These are phyloP conservation scores for Antrodiella citrinella DNA, from an alignment of 768 basidiomycete species.

Conservation along the genomic window DNA sequence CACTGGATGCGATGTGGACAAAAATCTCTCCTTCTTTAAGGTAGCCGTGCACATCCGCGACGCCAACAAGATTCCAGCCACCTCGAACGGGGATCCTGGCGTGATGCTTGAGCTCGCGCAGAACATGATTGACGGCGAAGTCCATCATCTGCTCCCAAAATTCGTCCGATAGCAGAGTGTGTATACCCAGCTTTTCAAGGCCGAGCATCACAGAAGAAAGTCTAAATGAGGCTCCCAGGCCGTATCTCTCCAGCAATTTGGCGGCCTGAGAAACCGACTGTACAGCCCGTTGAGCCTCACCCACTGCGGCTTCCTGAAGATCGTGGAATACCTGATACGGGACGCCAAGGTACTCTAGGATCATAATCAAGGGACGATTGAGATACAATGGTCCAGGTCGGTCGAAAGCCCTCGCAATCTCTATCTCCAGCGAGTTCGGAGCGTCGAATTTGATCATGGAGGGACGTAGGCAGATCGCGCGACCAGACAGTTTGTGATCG, in stretches of 20 bases:
- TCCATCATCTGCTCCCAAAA: slow-evolving; percentile 49
- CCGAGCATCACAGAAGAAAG: slow-evolving; percentile 43
- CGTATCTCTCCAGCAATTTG: slow-evolving; percentile 43
- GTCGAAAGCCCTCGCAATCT: slow-evolving; percentile 61
- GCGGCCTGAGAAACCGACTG: slow-evolving; percentile 37
- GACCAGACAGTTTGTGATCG: slow-evolving; percentile 42
- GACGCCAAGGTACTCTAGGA: slow-evolving; percentile 52
- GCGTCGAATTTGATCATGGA: slow-evolving; percentile 68
- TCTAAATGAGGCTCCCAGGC: slow-evolving; percentile 50
- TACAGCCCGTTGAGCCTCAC: slow-evolving; percentile 35
- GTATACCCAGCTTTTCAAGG: slow-evolving; percentile 40
- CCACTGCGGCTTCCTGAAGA: slow-evolving; percentile 46
- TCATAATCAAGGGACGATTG: slow-evolving; percentile 63
- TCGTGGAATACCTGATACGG: slow-evolving; percentile 42
- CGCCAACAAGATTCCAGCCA: slow-evolving; percentile 63
- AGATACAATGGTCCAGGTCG: slow-evolving; percentile 46
- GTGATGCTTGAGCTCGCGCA: slow-evolving; percentile 53
- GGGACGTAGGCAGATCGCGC: slow-evolving; percentile 41
- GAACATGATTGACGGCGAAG: slow-evolving; percentile 51
- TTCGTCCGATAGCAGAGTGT: slow-evolving; percentile 26
- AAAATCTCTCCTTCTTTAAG: slow-evolving; percentile 53
- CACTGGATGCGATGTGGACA: slow-evolving; percentile 41
- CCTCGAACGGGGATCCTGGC: slow-evolving; percentile 61
- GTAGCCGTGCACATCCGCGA: slow-evolving; percentile 55
- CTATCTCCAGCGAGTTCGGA: slow-evolving; percentile 37